These are phyloP conservation scores for Leccinum subspadiceum DNA, from an alignment of 1,284 basidiomycete genomes.

Conservation along the genomic window DNA sequence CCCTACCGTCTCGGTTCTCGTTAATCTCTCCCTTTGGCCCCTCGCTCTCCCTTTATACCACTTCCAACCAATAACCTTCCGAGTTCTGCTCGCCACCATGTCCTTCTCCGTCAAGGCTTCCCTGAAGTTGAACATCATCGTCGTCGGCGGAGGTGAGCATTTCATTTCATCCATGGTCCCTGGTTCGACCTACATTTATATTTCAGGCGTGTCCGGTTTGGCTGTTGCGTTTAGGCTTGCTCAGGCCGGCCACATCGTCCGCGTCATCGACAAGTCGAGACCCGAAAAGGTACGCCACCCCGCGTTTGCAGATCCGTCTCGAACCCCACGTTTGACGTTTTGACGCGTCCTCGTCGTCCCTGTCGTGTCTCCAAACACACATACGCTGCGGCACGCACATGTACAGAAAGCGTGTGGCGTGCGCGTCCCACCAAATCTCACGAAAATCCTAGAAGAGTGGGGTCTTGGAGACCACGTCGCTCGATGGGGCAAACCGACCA, in stretches of 20 bases:
- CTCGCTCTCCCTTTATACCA: not conserved
- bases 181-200: not conserved
- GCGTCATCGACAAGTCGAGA: conserved; percentile 42
- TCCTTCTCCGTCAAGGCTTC: conserved; percentile 16
- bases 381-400: not conserved
- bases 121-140: conserved; percentile 37
- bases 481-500: conserved; percentile 30
- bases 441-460: conserved; percentile 49
- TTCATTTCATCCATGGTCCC: not conserved
- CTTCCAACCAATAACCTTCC: not conserved
- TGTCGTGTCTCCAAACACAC: not conserved
- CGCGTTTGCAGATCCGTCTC: not conserved
- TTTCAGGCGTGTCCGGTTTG: conserved; percentile 41
- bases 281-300: conserved; percentile 30
- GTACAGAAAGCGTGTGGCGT: conserved; percentile 37
- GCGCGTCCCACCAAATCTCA: conserved; percentile 47
- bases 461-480: conserved; percentile 41
- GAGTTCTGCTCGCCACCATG: conserved; percentile 1
- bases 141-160: conserved; percentile 42
- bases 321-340: not conserved
- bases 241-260: conserved; percentile 44
- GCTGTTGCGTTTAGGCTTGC: conserved; percentile 45
- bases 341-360: not conserved
- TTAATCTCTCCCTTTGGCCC: not conserved
- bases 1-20: conserved; percentile 1